These are phyloP conservation scores for Yarrowia alimentaria DNA, from an alignment of 805 yeast genomes.

Conservation along the genomic window DNA sequence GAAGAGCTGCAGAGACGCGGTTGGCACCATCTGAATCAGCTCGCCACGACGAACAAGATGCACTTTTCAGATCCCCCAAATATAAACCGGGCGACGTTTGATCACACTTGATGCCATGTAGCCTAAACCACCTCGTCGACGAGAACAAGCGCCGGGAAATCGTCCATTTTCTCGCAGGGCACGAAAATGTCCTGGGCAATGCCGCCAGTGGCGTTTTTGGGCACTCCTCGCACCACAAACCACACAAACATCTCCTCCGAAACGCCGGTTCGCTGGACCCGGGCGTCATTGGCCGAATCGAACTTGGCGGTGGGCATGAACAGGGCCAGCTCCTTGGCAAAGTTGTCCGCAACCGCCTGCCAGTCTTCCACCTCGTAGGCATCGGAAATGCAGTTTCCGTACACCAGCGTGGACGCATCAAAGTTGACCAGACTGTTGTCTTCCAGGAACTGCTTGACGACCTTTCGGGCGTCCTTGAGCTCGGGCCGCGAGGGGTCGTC, in stretches of 20 bases:
- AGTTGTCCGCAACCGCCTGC: constrained; percentile 4
- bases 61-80: too few relatives aligned
- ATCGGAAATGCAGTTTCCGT: constrained; percentile 20
- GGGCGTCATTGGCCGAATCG: constrained; percentile 15
- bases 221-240: constrained; percentile 11
- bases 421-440: constrained; percentile 8
- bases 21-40: too few relatives aligned
- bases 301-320: constrained; percentile 23
- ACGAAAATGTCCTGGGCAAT: constrained; percentile 22
- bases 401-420: constrained; percentile 7
- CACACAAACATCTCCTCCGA: constrained; percentile 25
- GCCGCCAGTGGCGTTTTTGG: constrained; percentile 13
- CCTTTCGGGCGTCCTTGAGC: constrained; percentile 24
- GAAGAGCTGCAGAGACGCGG: too few relatives aligned
- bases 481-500: constrained; percentile 17
- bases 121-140: constrained; percentile 11
- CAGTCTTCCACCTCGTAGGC: constrained; percentile 15
- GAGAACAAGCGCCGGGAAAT: constrained; percentile 12
- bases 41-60: too few relatives aligned
- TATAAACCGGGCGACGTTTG: too few relatives aligned
- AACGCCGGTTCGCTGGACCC: not conserved
- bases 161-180: constrained; percentile 20
- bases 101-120: too few relatives aligned
- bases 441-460: constrained; percentile 6
- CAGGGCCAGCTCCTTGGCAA: constrained; percentile 22